Percentiles rank a stretch among this genome's conserved stretches.
Conservation (phyloP, 768 basidiomycete species). For the Tricholoma saponaceum region DNA sequence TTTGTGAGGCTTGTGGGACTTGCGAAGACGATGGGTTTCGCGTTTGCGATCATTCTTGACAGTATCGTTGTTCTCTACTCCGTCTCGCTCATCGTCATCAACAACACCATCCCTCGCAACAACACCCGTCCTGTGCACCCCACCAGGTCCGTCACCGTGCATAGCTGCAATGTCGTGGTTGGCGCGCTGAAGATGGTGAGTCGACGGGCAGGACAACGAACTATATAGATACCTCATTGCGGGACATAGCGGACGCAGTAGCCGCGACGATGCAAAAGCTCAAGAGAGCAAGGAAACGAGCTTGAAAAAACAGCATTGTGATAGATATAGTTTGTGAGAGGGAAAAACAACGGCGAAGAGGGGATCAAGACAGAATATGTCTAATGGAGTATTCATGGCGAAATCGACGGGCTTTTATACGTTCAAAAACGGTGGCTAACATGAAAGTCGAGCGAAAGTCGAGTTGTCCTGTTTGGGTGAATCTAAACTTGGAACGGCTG, state of each 20-base stretch:
- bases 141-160: too few relatives aligned
- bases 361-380: neutral
- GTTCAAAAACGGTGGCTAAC: neutral
- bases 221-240: neutral
- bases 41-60: neutral
- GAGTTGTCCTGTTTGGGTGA: neutral
- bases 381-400: neutral
- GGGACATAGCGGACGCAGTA: neutral
- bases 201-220: neutral
- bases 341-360: neutral
- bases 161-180: neutral
- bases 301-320: slow-evolving; percentile 2
- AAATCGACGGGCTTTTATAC: neutral
- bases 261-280: slow-evolving; percentile 2
- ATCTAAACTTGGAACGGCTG: too few relatives aligned
- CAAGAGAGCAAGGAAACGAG: slow-evolving; percentile 6
- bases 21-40: neutral
- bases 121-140: neutral
- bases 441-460: neutral
- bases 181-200: neutral
- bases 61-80: neutral
- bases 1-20: neutral
- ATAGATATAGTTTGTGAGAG: neutral
- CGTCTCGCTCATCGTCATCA: neutral
- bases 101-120: neutral